Conservation (phyloP, 768 basidiomycete species). For the Kwoniella newhampshirensis region DNA sequence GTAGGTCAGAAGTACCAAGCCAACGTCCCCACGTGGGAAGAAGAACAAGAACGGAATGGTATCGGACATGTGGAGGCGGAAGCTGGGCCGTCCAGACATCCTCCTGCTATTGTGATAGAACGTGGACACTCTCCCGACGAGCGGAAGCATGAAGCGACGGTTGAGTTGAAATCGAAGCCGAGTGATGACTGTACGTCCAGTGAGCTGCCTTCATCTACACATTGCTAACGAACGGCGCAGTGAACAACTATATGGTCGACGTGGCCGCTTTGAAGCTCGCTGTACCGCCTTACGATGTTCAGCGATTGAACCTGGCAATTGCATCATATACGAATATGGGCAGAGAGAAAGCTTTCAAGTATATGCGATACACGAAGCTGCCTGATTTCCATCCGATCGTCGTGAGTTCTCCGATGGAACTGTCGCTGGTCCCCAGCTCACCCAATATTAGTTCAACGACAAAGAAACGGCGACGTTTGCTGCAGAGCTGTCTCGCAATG, state of each 20-base stretch:
- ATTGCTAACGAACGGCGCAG: conserved; percentile 19
- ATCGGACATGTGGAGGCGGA: conserved; percentile 26
- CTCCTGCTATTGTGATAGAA: conserved; percentile 25
- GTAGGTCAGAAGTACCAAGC: conserved; percentile 83
- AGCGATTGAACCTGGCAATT: conserved; percentile 38
- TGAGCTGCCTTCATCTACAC: not conserved
- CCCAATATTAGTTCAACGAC: conserved; percentile 34
- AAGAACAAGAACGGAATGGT: conserved; percentile 37
- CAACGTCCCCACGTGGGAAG: conserved; percentile 58
- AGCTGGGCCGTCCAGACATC: conserved; percentile 45
- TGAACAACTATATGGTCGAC: conserved; percentile 35
- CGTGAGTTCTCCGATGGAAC: conserved; percentile 17
- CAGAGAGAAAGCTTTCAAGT: conserved; percentile 25
- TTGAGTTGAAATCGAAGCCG: conserved; percentile 34
- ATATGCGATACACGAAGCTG: conserved; percentile 25
- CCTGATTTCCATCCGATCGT: conserved; percentile 38
- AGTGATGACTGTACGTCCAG: conserved; percentile 33
- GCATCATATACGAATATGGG: conserved; percentile 28
- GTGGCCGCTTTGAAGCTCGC: conserved; percentile 29
- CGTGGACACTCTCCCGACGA: conserved; percentile 41
- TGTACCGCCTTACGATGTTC: conserved; percentile 41
- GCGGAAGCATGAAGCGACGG: conserved; percentile 40
- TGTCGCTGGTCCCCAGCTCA: not conserved
- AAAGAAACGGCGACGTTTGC: conserved; percentile 44
- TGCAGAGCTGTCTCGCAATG: conserved; percentile 37